A percentile compares a stretch with the other conserved stretches of the same genome.
Evolutionary conservation across 768 basidiomycete genomes (phyloP).

Genomic region (Lentinus tigrinus): DNA sequence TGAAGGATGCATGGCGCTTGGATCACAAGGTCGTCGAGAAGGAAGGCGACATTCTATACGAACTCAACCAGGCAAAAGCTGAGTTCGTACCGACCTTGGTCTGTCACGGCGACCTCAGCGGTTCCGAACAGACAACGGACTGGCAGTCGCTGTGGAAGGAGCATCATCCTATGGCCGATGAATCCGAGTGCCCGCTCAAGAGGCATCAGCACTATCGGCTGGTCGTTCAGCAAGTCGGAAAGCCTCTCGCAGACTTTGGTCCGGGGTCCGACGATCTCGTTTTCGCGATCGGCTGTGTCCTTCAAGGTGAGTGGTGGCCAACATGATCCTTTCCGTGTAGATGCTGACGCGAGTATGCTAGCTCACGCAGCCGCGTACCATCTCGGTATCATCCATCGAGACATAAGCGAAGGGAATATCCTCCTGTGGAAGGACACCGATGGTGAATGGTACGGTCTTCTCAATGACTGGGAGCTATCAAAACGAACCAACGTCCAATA

Average conservation of each 20-base stretch:
- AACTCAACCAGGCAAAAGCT: neutral
- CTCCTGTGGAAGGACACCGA: neutral
- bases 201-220: slow-evolving; percentile 15
- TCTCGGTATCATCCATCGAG: slow-evolving; percentile 1
- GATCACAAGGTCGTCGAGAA: neutral
- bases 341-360: neutral
- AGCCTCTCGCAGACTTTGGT: slow-evolving; percentile 1
- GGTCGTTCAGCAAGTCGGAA: slow-evolving; percentile 13
- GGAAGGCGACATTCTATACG: slow-evolving; percentile 3
- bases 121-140: neutral
- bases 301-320: neutral
- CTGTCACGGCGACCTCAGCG: slow-evolving; percentile 3
- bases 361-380: slow-evolving; percentile 1
- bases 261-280: neutral
- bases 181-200: neutral
- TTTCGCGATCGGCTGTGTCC: neutral
- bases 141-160: neutral
- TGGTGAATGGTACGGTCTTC: neutral
- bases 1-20: slow-evolving; percentile 18
- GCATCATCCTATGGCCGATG: neutral
- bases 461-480: slow-evolving; percentile 14
- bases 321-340: too few species aligned
- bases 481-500: neutral
- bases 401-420: slow-evolving; percentile 11
- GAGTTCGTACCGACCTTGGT: neutral